Conservation (phyloP, 2,329 filamentous ascomycete species). For the Grosmannia huntii region DNA sequence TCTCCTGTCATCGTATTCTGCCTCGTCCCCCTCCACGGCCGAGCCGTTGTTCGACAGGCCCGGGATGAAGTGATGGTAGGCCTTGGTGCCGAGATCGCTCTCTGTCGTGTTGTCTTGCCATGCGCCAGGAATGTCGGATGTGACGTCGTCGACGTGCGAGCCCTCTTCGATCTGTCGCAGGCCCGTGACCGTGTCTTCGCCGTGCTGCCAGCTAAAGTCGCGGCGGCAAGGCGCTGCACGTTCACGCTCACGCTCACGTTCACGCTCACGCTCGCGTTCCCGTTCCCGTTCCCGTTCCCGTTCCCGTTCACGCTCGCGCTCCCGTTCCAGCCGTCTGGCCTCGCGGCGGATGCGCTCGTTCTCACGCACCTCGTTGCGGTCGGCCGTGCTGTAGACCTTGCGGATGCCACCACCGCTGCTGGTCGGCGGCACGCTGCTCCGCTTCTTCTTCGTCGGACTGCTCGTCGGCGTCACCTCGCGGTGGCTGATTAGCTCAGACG, state of each 20-base stretch:
- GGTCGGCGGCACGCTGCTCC: neutral
- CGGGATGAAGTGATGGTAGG: slow-evolving; percentile 42
- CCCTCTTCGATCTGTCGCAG: slow-evolving; percentile 19
- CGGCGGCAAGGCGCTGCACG: slow-evolving; percentile 23
- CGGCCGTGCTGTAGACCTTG: slow-evolving; percentile 49
- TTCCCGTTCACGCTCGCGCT: slow-evolving; percentile 29
- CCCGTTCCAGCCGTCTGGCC: slow-evolving; percentile 36
- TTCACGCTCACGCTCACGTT: neutral
- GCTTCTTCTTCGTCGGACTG: slow-evolving; percentile 33
- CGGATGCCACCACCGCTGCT: slow-evolving; percentile 33
- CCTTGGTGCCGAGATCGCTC: slow-evolving; percentile 43
- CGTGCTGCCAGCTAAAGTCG: slow-evolving; percentile 42
- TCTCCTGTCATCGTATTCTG: slow-evolving; percentile 24
- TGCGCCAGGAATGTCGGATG: slow-evolving; percentile 23
- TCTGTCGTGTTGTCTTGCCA: slow-evolving; percentile 17
- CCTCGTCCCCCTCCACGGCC: slow-evolving; percentile 18
- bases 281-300: neutral
- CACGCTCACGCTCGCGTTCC: neutral
- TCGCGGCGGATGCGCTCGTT: slow-evolving; percentile 43
- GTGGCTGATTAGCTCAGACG: slow-evolving; percentile 48
- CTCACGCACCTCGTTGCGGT: slow-evolving; percentile 39
- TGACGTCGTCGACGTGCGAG: slow-evolving; percentile 15
- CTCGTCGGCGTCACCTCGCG: slow-evolving; percentile 42
- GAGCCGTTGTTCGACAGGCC: slow-evolving; percentile 28
- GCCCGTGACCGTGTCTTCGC: slow-evolving; percentile 15